These are phyloP conservation scores for Sistotremastrum niveocremeum DNA, from an alignment of 768 basidiomycete genomes.

Conservation along the genomic window DNA sequence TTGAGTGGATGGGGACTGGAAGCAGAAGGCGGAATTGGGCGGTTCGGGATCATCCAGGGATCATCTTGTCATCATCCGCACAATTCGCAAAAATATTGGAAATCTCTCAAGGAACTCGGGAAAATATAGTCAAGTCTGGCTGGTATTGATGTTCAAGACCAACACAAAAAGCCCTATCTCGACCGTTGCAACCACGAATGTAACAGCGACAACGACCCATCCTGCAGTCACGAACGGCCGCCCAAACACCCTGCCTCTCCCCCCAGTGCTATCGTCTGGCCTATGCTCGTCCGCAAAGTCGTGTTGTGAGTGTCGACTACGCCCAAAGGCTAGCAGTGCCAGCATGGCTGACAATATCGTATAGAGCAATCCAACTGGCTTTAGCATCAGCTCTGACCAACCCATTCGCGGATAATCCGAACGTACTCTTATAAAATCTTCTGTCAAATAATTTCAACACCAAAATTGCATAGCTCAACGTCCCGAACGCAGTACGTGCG, in stretches of 20 bases:
- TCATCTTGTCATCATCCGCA: too few relatives aligned
- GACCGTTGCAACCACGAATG: constrained; percentile 43
- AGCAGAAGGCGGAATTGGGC: too few relatives aligned
- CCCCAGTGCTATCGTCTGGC: constrained; percentile 48
- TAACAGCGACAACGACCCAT: constrained; percentile 52
- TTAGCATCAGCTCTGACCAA: background rate
- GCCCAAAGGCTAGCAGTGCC: constrained; percentile 41
- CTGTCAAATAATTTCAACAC: constrained; percentile 69
- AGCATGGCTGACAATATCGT: constrained; percentile 37
- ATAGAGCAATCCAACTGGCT: background rate
- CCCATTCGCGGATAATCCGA: too few relatives aligned
- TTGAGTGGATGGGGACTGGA: too few relatives aligned
- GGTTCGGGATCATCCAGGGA: too few relatives aligned
- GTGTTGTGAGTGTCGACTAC: constrained; percentile 53
- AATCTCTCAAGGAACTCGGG: too few relatives aligned
- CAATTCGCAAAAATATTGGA: too few relatives aligned
- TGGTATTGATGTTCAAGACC: constrained; percentile 24
- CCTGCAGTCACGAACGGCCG: constrained; percentile 73
- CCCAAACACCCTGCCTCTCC: constrained; percentile 47
- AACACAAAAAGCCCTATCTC: constrained; percentile 56
- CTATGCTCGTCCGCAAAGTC: constrained; percentile 60
- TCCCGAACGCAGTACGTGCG: constrained; percentile 57
- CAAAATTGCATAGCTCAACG: constrained; percentile 59
- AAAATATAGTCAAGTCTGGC: too few relatives aligned
- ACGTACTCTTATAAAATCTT: constrained; percentile 58